These are phyloP conservation scores for Dichomitus squalens DNA, from an alignment of 1,284 basidiomycete genomes.

Conservation along the genomic window DNA sequence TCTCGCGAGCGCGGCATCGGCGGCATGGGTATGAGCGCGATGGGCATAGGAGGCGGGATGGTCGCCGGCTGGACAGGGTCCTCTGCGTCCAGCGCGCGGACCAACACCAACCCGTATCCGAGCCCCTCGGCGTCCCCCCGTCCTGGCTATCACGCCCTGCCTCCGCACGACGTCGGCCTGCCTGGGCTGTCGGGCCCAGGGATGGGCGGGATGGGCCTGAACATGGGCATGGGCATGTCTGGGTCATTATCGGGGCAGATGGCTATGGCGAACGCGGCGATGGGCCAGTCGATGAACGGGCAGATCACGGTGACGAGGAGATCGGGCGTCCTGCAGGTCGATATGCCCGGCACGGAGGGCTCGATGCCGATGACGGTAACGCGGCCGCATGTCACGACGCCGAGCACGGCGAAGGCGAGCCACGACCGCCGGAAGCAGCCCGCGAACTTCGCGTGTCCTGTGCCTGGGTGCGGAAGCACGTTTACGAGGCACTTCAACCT, in stretches of 20 bases:
- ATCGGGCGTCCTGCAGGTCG: constrained; percentile 20
- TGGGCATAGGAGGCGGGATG: constrained; percentile 16
- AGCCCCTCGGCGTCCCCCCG: constrained; percentile 55
- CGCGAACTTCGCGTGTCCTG: constrained; percentile 73
- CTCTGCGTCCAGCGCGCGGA: constrained; percentile 33
- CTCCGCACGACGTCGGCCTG: constrained; percentile 27
- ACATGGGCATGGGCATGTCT: constrained; percentile 15
- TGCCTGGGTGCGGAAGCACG: constrained; percentile 79
- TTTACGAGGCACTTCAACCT: constrained; percentile 84
- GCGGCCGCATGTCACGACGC: constrained; percentile 71
- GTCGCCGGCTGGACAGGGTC: constrained; percentile 34
- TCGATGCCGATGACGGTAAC: constrained; percentile 29
- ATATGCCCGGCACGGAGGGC: constrained; percentile 23
- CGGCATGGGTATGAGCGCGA: constrained; percentile 15
- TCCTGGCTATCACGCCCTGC: constrained; percentile 33
- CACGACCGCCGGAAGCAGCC: constrained; percentile 73
- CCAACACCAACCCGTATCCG: constrained; percentile 57
- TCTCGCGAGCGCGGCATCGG: constrained; percentile 43
- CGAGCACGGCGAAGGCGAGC: constrained; percentile 73
- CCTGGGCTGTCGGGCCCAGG: constrained; percentile 20
- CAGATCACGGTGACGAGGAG: constrained; percentile 9
- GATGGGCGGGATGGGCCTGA: constrained; percentile 14
- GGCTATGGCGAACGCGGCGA: constrained; percentile 18
- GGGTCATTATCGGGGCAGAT: constrained; percentile 20
- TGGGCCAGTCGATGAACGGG: constrained; percentile 10